These are phyloP conservation scores for Capronia epimyces DNA, from an alignment of 2,329 filamentous ascomycete genomes.

Conservation along the genomic window DNA sequence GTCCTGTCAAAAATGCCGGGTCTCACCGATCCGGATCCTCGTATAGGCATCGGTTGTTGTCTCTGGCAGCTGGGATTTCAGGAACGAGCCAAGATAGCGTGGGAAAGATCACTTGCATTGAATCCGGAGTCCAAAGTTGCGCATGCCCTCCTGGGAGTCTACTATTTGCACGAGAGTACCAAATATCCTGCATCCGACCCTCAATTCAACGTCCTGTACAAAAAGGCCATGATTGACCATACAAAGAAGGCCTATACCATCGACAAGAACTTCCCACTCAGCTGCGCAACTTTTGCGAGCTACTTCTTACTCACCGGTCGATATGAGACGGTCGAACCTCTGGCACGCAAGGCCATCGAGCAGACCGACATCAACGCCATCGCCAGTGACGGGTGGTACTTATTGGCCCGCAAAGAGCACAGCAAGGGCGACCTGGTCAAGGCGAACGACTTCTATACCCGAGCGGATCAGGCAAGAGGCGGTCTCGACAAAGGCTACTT, in stretches of 20 bases:
- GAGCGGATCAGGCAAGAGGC: constrained; percentile 85
- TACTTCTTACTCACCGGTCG: constrained; percentile 84
- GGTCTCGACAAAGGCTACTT: constrained; percentile 86
- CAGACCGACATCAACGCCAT: constrained; percentile 94
- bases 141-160: constrained; percentile 82
- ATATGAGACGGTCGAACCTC: constrained; percentile 72
- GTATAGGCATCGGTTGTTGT: constrained; percentile 93
- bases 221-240: constrained; percentile 89
- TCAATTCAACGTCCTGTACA: constrained; percentile 78
- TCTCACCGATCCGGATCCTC: constrained; percentile 84
- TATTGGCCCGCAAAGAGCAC: constrained; percentile 87
- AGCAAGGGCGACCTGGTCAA: constrained; percentile 68
- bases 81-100: constrained; percentile 82
- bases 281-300: constrained; percentile 80
- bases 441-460: constrained; percentile 79
- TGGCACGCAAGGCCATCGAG: constrained; percentile 90
- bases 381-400: constrained; percentile 95
- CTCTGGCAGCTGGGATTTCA: constrained; percentile 96
- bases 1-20: constrained; percentile 80
- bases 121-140: constrained; percentile 81
- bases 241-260: constrained; percentile 90
- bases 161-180: constrained; percentile 80
- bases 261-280: constrained; percentile 83
- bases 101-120: constrained; percentile 70
- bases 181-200: constrained; percentile 77